Base-by-base conservation (phyloP, 2,329 filamentous ascomycete species). In the Fusarium brachygibbosum region DNA sequence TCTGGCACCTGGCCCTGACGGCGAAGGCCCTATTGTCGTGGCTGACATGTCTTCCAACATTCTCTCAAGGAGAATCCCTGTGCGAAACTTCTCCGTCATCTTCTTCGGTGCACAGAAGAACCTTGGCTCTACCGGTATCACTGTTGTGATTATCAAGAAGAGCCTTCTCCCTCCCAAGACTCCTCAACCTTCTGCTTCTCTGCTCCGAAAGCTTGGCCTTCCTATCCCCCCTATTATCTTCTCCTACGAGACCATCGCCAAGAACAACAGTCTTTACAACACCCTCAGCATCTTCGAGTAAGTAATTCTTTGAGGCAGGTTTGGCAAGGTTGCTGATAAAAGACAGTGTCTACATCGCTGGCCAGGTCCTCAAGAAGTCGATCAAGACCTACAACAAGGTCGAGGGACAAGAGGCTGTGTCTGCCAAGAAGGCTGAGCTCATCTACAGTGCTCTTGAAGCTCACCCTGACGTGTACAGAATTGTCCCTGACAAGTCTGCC, bases 51-150 rank as follows among this genome's bases (percentile, higher is more conserved):
- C 88, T 46, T 97, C 93, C 62, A 98, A 98, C 80, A 97, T 98
- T 77, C 88, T 98, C 52, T 93, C 93, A 46, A 85, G 93, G 42
- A 87, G 86, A 66, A 87, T 98, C 25, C 90, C 94, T 34, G 87
- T 97, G 48, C 85, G 84, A 71, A 94, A 96, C 76, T 97, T 91
- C 80, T 91, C 90, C 1, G 84, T 91, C 71, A 91, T 98, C 76
- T 98, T 98, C 82, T 97, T 94, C 66, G 94, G 94, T 46, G 94
- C 94, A 0, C 95, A 98, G 79, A 98, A 98, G 87, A 98, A 98
- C 81, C 86, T 98, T 13, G 95, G 94, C 29, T 88, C 88, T 5
- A 90, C 95, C 2, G 95, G 95, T 62, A 87, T 98, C 63, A 96
- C 95, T 8, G 92, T 97, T 29, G 91, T 92, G 16, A 90, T 98